Evolutionary conservation across 306 rosid species (phyloP).

Genomic region (Vicia villosa): DNA sequence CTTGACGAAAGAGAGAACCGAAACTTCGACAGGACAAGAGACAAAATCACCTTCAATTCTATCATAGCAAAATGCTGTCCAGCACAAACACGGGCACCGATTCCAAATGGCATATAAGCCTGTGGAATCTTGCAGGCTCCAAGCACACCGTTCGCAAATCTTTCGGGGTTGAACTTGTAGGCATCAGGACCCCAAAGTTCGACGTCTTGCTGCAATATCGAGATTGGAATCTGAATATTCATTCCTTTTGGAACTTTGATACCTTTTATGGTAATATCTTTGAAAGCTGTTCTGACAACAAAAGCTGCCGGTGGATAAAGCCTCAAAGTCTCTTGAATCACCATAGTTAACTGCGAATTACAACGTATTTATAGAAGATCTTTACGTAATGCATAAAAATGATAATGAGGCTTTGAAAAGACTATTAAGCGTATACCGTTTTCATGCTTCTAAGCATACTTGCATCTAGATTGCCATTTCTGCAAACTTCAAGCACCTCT

Average conservation of each 20-base stretch:
- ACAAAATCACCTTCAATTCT: constrained; percentile 57
- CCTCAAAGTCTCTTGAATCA: constrained; percentile 74
- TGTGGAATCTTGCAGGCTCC: constrained; percentile 59
- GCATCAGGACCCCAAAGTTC: constrained; percentile 65
- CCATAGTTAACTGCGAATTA: constrained; percentile 61
- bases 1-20: constrained; percentile 35
- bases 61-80: constrained; percentile 64
- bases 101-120: constrained; percentile 64
- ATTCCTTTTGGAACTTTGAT: constrained; percentile 60
- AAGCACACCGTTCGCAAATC: constrained; percentile 55
- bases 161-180: constrained; percentile 56
- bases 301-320: constrained; percentile 58
- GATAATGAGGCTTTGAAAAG: neutral
- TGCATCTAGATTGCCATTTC: constrained; percentile 34
- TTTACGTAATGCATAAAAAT: neutral
- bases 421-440: constrained; percentile 28
- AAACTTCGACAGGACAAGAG: constrained; percentile 40
- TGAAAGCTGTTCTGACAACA: constrained; percentile 43
- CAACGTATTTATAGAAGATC: constrained; percentile 8
- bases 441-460: constrained; percentile 44
- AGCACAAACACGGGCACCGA: constrained; percentile 55
- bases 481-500: constrained; percentile 45
- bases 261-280: constrained; percentile 52
- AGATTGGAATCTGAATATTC: constrained; percentile 56
- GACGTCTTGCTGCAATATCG: constrained; percentile 50